A percentile compares a stretch with the other conserved stretches of the same genome.
Conservation (phyloP, 768 basidiomycete species). For the Fibroporia radiculosa region DNA sequence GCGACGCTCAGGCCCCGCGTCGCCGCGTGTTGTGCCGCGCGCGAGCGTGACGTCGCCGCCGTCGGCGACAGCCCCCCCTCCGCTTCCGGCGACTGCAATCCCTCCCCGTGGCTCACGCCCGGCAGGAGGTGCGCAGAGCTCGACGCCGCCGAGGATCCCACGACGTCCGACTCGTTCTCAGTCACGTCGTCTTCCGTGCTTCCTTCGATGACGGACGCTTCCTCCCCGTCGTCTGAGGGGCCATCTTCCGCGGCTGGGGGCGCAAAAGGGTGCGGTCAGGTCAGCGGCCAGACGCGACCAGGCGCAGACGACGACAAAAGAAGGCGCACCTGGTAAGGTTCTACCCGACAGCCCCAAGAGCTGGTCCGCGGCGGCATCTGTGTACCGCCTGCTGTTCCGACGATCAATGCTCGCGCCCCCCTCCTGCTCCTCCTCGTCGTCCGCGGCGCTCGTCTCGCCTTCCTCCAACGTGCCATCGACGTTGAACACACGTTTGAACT, state of each 20-base stretch:
- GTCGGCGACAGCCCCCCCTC: slow-evolving; percentile 21
- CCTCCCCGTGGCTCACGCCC: background rate
- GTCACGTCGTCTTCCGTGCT: slow-evolving; percentile 48
- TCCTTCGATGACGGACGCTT: slow-evolving; percentile 59
- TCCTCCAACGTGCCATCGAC: slow-evolving; percentile 44
- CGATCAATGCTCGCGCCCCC: slow-evolving; percentile 37
- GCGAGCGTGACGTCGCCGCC: slow-evolving; percentile 28
- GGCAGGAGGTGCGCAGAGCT: slow-evolving; percentile 11
- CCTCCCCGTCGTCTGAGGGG: slow-evolving; percentile 65
- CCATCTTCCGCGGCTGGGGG: slow-evolving; percentile 38
- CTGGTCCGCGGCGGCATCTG: slow-evolving; percentile 76
- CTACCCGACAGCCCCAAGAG: slow-evolving; percentile 74
- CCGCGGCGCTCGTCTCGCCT: slow-evolving; percentile 6
- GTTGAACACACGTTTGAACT: slow-evolving; percentile 92
- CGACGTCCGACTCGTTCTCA: slow-evolving; percentile 18
- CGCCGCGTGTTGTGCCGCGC: slow-evolving; percentile 55
- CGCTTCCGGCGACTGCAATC: slow-evolving; percentile 27
- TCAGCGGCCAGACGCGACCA: slow-evolving; percentile 7
- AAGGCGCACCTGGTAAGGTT: slow-evolving; percentile 50
- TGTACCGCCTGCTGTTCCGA: slow-evolving; percentile 80
- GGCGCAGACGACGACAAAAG: background rate
- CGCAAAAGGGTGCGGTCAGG: slow-evolving; percentile 22
- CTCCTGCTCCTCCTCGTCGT: slow-evolving; percentile 10
- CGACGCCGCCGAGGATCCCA: slow-evolving; percentile 20
- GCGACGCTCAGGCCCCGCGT: slow-evolving; percentile 65